Evolutionary conservation across 148 eudicot genomes (phyloP).

Genomic region (Rhododendron molle): DNA sequence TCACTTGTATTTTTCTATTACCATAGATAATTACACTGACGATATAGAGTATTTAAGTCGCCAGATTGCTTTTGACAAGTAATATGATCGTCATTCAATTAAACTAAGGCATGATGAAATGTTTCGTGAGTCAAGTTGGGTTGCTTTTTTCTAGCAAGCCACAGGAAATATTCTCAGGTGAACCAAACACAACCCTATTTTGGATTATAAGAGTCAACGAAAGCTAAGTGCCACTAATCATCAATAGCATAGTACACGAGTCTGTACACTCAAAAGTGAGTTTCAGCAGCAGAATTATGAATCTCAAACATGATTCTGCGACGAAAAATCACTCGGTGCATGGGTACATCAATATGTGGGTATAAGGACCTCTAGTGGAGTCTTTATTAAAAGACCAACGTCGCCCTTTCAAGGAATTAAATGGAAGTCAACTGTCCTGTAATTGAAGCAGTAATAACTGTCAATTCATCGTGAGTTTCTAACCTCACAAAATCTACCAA

Average conservation of each 20-base stretch:
- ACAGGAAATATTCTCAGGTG: neutral
- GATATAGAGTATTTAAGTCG: neutral
- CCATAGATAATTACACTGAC: neutral
- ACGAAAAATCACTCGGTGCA: too few relatives aligned
- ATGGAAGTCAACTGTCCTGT: neutral
- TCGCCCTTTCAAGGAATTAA: neutral
- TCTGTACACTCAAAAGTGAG: too few relatives aligned
- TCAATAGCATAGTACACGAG: neutral
- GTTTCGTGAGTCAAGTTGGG: too few relatives aligned
- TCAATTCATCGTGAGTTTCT: neutral
- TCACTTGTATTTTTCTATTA: neutral
- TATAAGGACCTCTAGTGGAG: too few relatives aligned
- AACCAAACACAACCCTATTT: neutral
- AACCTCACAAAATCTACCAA: neutral
- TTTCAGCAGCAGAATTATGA: too few relatives aligned
- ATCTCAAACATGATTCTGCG: too few relatives aligned
- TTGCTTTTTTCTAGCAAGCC: neutral
- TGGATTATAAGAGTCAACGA: too few relatives aligned
- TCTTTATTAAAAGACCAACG: too few relatives aligned
- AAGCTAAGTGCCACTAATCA: neutral
- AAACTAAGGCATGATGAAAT: neutral
- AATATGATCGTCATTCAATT: neutral
- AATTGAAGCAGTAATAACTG: neutral
- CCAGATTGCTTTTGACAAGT: neutral
- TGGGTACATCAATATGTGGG: too few relatives aligned